Percentiles rank a stretch among this genome's conserved stretches.
phyloP scores from a whole-genome alignment of 805 yeast species.

The Metschnikowia orientalis region DNA sequence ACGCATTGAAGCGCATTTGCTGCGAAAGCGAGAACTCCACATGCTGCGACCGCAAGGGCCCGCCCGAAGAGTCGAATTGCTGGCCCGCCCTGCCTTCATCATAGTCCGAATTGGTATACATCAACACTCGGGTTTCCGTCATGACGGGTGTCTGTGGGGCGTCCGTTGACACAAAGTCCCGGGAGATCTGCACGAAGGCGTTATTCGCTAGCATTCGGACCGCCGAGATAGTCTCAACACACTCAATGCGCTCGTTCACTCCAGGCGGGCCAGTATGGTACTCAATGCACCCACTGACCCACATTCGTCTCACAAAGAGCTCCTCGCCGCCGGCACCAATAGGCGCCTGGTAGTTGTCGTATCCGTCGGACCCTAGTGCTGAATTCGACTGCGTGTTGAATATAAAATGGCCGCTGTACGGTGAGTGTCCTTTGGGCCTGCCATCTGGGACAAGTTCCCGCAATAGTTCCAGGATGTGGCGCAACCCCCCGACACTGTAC shows the following conservation, averaged over 20 bases:
- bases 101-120: constrained; percentile 50
- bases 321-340: constrained; percentile 16
- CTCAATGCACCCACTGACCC: constrained; percentile 68
- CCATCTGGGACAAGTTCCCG: constrained; percentile 5
- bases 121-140: constrained; percentile 53
- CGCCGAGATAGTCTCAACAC: constrained; percentile 50
- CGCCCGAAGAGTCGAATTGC: background rate
- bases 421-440: background rate
- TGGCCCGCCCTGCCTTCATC: constrained; percentile 1
- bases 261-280: constrained; percentile 28
- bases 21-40: constrained; percentile 29
- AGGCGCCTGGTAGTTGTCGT: constrained; percentile 76
- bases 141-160: constrained; percentile 20
- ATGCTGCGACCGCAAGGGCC: background rate
- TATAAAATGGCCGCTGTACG: constrained; percentile 58
- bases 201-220: constrained; percentile 34
- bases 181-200: constrained; percentile 51
- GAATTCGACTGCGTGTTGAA: constrained; percentile 57
- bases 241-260: constrained; percentile 35
- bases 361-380: constrained; percentile 65
- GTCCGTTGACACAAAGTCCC: constrained; percentile 38
- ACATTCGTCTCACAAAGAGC: constrained; percentile 59
- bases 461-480: constrained; percentile 10
- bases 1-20: constrained; percentile 61
- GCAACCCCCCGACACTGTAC: constrained; percentile 8